phyloP scores from a whole-genome alignment of 2,329 filamentous ascomycete genomes.

The Thermoascus crustaceus region DNA sequence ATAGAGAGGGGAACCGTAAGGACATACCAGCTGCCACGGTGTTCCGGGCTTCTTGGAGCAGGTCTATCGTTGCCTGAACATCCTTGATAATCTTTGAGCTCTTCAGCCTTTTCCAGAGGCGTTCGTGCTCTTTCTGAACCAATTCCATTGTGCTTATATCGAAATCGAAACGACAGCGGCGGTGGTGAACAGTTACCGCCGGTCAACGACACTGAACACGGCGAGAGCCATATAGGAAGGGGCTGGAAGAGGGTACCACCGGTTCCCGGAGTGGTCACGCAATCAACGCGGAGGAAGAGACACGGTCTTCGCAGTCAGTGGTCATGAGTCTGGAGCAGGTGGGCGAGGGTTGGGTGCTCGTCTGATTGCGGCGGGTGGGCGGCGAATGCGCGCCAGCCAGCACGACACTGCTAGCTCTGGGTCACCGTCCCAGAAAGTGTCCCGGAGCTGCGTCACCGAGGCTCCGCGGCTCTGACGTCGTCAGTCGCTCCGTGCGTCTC shows the following conservation, averaged over 20 bases:
- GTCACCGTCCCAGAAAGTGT: too few species aligned
- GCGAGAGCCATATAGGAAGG: conserved; percentile 6
- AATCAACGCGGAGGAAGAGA: too few species aligned
- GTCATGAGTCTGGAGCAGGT: conserved; percentile 1
- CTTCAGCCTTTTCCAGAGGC: conserved; percentile 61
- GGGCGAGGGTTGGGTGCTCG: neutral
- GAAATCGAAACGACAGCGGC: conserved; percentile 8
- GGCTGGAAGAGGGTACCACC: neutral
- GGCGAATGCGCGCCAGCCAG: too few species aligned
- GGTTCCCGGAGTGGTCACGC: too few species aligned
- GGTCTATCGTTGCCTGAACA: conserved; percentile 74
- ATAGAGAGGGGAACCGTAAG: neutral
- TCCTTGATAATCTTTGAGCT: conserved; percentile 64
- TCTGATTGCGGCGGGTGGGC: neutral
- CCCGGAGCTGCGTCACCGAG: too few species aligned
- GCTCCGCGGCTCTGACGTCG: too few species aligned
- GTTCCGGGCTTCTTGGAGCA: conserved; percentile 65
- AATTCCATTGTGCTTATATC: conserved; percentile 45
- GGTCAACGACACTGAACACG: conserved; percentile 12
- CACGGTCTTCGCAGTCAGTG: too few species aligned
- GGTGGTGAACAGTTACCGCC: conserved; percentile 23
- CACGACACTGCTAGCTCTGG: too few species aligned
- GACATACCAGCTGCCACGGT: conserved; percentile 60
- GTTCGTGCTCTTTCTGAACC: conserved; percentile 66
- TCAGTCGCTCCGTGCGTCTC: too few species aligned